Conservation (phyloP, 345 rosid genomes). For the Camelina neglecta region DNA sequence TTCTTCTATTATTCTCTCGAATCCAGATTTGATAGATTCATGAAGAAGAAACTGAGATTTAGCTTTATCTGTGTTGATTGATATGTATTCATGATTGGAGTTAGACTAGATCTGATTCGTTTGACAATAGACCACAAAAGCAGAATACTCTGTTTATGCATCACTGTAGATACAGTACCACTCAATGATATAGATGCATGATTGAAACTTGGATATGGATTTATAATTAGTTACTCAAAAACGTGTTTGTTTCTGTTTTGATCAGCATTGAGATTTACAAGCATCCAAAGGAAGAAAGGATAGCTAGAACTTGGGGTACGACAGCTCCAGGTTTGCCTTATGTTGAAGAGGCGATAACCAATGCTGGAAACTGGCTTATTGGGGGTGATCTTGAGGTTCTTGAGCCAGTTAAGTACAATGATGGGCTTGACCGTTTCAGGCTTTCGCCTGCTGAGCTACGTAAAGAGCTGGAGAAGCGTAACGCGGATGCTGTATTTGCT, state of each 20-base stretch:
- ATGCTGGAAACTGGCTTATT: constrained; percentile 88
- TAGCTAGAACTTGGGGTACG: constrained; percentile 98
- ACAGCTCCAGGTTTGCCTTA: constrained; percentile 93
- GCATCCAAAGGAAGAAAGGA: constrained; percentile 96
- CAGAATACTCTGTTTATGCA: background rate
- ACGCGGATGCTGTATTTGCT: constrained; percentile 98
- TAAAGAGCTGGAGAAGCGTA: constrained; percentile 74
- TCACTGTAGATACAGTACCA: background rate
- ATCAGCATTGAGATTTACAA: constrained; percentile 93
- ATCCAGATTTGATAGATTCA: background rate
- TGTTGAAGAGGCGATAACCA: constrained; percentile 72
- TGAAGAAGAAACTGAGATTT: background rate
- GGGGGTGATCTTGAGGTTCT: constrained; percentile 96
- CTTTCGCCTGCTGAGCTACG: constrained; percentile 88
- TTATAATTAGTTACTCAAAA: background rate
- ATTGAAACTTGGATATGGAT: background rate
- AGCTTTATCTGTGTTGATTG: background rate
- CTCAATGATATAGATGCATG: background rate
- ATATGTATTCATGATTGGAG: constrained; percentile 5
- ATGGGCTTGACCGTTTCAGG: constrained; percentile 89
- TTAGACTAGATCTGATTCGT: constrained; percentile 21
- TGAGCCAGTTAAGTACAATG: constrained; percentile 83
- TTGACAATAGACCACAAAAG: background rate
- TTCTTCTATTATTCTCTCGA: background rate
- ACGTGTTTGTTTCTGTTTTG: constrained; percentile 4